These are phyloP conservation scores for Tetracentron sinense DNA, from an alignment of 164 flowering plant species.

Conservation along the genomic window DNA sequence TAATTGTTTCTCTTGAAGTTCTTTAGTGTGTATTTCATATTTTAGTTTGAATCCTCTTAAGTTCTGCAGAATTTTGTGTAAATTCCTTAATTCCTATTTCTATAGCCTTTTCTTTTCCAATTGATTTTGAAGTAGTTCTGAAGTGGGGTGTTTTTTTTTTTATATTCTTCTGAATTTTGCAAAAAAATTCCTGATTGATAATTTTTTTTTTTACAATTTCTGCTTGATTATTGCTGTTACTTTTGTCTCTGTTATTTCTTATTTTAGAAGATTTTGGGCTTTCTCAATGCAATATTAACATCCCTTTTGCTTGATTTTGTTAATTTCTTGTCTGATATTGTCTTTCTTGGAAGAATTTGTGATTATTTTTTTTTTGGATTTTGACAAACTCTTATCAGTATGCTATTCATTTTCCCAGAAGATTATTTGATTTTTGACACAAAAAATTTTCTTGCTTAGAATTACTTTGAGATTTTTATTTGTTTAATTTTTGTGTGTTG, in stretches of 20 bases:
- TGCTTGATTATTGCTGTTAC: background rate
- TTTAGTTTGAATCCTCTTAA: background rate
- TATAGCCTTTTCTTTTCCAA: background rate
- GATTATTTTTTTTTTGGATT: no score
- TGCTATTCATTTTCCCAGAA: background rate
- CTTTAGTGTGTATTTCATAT: background rate
- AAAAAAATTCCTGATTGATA: background rate
- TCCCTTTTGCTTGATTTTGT: conserved; percentile 8
- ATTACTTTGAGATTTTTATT: no score
- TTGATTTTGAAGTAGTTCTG: no score
- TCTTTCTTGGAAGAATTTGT: background rate
- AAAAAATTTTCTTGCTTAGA: no score
- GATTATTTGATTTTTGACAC: background rate
- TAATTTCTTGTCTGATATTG: background rate
- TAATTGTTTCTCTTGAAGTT: background rate
- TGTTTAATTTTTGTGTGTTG: no score
- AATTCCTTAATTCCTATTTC: background rate
- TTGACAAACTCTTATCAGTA: background rate
- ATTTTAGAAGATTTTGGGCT: background rate
- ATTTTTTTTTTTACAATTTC: background rate
- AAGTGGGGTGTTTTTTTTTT: no score
- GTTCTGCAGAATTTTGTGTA: background rate
- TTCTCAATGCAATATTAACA: background rate
- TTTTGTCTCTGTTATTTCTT: background rate
- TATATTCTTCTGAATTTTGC: background rate